Conservation (phyloP, 805 yeast genomes). For the Monosporozyma aerobia region DNA sequence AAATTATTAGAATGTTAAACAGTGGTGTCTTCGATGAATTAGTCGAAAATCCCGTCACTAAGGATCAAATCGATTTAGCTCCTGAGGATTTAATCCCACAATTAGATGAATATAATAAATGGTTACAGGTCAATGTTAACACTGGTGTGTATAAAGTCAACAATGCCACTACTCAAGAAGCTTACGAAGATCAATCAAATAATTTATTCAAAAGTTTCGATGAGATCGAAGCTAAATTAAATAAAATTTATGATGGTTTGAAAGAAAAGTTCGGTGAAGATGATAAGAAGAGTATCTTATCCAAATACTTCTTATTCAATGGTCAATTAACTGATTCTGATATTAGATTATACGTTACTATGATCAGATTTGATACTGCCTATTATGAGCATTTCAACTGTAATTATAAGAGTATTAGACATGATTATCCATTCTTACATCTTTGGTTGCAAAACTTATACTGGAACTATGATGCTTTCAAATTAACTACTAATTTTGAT, state of each 20-base stretch:
- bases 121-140: constrained; percentile 80
- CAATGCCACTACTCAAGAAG: constrained; percentile 74
- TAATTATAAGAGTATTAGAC: constrained; percentile 69
- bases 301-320: constrained; percentile 44
- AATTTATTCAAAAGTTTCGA: constrained; percentile 60
- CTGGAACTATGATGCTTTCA: constrained; percentile 66
- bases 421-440: constrained; percentile 66
- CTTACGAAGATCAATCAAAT: constrained; percentile 59
- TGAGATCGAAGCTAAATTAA: constrained; percentile 54
- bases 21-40: constrained; percentile 49
- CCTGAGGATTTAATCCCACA: constrained; percentile 45
- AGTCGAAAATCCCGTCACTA: neutral
- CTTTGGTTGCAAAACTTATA: constrained; percentile 75
- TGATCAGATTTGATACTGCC: constrained; percentile 83
- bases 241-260: constrained; percentile 32
- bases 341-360: constrained; percentile 74
- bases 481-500: constrained; percentile 74
- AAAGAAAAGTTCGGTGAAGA: constrained; percentile 11
- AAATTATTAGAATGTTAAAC: constrained; percentile 76
- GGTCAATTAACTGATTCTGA: constrained; percentile 79
- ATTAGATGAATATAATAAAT: constrained; percentile 70
- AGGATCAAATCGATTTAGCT: constrained; percentile 43
- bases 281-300: constrained; percentile 10
- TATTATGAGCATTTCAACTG: constrained; percentile 93
- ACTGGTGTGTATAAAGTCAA: constrained; percentile 91